phyloP scores from a whole-genome alignment of 2,329 filamentous ascomycete species.

The Curvularia verruculosa region DNA sequence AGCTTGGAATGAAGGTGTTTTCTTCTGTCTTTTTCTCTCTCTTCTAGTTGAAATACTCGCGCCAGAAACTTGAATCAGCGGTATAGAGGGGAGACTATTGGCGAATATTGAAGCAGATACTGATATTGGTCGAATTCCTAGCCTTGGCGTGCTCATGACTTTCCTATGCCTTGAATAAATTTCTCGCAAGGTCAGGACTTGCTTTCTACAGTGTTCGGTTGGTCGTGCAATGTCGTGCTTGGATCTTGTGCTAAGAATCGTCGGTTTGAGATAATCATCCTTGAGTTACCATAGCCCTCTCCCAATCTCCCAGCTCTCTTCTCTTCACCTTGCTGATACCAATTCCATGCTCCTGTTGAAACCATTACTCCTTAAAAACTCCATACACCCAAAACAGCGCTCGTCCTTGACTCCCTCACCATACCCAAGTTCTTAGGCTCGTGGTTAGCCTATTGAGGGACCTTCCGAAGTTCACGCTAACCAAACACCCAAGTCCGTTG shows the following conservation, averaged over 20 bases:
- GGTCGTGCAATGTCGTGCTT: not conserved
- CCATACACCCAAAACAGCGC: not conserved
- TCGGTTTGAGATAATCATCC: not conserved
- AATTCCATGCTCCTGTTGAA: not conserved
- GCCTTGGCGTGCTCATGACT: not conserved
- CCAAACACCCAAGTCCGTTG: too few relatives aligned
- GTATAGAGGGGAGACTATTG: not conserved
- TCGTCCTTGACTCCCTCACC: not conserved
- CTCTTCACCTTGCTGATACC: too few relatives aligned
- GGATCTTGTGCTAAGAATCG: not conserved
- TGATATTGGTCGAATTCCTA: not conserved
- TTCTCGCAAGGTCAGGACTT: not conserved
- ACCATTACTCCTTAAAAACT: not conserved
- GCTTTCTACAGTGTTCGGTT: not conserved
- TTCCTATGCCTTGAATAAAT: not conserved
- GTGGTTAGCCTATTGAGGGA: not conserved
- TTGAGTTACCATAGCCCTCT: not conserved
- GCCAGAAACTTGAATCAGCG: not conserved
- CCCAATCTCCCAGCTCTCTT: not conserved
- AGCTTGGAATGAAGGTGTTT: not conserved
- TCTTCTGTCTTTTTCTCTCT: too few relatives aligned
- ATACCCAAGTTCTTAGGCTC: too few relatives aligned
- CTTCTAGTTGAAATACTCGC: not conserved
- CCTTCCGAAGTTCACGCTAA: not conserved
- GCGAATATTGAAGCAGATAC: not conserved